Percentiles rank a stretch among this genome's conserved stretches.
Evolutionary conservation across 73 alveolate species (phyloP).

Genomic region (Paramecium caudatum): DNA sequence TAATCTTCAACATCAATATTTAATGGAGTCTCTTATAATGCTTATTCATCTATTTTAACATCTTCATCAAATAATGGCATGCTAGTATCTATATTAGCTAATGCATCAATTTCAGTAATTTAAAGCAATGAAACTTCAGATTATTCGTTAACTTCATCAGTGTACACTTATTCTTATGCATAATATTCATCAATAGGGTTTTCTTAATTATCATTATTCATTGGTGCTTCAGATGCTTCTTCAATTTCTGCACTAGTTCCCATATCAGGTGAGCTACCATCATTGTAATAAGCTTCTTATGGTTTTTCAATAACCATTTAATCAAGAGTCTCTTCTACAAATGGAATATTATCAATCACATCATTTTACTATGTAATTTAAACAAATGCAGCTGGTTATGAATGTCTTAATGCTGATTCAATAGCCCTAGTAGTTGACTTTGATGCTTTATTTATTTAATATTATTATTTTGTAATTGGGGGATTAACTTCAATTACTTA

Average conservation of each 20-base stretch:
- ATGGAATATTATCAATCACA: slow-evolving; percentile 47
- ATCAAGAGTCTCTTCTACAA: slow-evolving; percentile 40
- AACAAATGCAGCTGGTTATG: background rate
- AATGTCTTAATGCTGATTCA: slow-evolving; percentile 18
- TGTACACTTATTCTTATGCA: background rate
- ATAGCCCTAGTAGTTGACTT: background rate
- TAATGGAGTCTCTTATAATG: slow-evolving; percentile 13
- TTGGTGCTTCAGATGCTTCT: slow-evolving; percentile 16
- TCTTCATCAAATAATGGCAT: slow-evolving; percentile 51
- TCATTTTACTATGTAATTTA: slow-evolving; percentile 19
- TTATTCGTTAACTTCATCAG: no score
- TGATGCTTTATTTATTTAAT: slow-evolving; percentile 11
- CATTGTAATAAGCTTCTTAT: slow-evolving; percentile 28
- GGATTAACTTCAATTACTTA: background rate
- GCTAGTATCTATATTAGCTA: slow-evolving; percentile 12
- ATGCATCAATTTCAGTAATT: background rate
- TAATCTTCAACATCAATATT: background rate
- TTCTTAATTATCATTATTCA: slow-evolving; percentile 10
- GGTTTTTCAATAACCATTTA: background rate
- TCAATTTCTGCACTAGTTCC: background rate
- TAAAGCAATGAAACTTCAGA: slow-evolving; percentile 2
- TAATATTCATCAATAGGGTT: slow-evolving; percentile 6
- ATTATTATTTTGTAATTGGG: slow-evolving; percentile 52
- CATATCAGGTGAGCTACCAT: slow-evolving; percentile 56
- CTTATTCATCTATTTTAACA: background rate